Conservation (phyloP, 1,284 basidiomycete species). For the Sphagnurus paluster region DNA sequence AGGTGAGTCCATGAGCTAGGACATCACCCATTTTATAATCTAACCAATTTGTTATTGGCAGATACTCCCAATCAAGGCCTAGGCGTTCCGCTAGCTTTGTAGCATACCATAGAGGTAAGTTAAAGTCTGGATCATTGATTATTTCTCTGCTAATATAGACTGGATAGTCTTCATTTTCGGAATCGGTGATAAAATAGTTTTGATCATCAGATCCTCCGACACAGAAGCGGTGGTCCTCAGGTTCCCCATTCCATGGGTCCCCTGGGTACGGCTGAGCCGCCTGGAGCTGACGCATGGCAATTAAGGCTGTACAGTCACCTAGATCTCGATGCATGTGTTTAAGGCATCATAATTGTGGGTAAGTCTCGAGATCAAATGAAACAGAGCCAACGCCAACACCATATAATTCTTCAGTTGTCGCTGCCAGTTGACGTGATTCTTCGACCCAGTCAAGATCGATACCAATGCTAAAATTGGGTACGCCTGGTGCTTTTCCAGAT, state of each 20-base stretch:
- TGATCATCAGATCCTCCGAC: not conserved
- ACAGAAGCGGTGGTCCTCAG: not conserved
- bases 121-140: conserved; percentile 4
- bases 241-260: not conserved
- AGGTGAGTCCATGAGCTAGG: conserved; percentile 3
- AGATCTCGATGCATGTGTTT: not conserved
- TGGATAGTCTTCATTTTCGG: not conserved
- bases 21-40: conserved; percentile 10
- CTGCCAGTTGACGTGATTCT: not conserved
- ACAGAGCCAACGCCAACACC: conserved; percentile 1
- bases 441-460: conserved; percentile 1
- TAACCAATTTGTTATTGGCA: conserved; percentile 5
- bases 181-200: not conserved
- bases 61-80: not conserved
- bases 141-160: not conserved
- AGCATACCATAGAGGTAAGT: conserved; percentile 11
- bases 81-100: not conserved
- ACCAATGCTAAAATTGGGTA: conserved; percentile 5
- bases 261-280: conserved; percentile 5
- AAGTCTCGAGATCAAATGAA: not conserved
- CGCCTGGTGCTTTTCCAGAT: conserved; percentile 4
- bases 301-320: conserved; percentile 1
- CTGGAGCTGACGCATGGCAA: not conserved
- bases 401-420: conserved; percentile 2
- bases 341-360: not conserved